These are phyloP conservation scores for Exophiala oligosperma DNA, from an alignment of 2,329 filamentous ascomycete species.

Conservation along the genomic window DNA sequence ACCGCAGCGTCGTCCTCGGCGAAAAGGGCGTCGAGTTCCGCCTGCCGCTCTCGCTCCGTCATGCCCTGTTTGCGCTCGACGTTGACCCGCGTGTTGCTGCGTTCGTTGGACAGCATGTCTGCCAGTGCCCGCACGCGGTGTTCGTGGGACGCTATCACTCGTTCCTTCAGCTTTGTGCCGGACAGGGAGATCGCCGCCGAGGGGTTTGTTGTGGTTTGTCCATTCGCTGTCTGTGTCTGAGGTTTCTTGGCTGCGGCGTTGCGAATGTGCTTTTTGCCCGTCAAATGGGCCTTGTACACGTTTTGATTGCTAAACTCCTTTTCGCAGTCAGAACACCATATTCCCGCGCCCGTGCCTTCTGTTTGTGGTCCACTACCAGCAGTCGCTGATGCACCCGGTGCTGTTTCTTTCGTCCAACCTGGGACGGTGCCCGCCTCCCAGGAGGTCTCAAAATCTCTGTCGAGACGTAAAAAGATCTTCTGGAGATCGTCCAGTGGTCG, in stretches of 20 bases:
- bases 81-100: conserved; percentile 86
- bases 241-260: conserved; percentile 67
- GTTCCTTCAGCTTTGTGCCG: conserved; percentile 69
- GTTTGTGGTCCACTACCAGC: conserved; percentile 43
- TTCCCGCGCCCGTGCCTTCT: conserved; percentile 63
- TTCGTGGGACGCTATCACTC: conserved; percentile 86
- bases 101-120: conserved; percentile 79
- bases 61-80: conserved; percentile 96
- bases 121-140: conserved; percentile 78
- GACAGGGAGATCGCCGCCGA: conserved; percentile 10
- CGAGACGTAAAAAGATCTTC: conserved; percentile 72
- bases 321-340: conserved; percentile 89
- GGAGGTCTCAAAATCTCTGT: conserved; percentile 77
- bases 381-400: conserved; percentile 33
- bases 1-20: conserved; percentile 54
- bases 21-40: conserved; percentile 87
- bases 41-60: conserved; percentile 92
- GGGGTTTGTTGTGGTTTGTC: conserved; percentile 26
- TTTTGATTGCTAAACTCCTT: conserved; percentile 96
- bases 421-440: conserved; percentile 80
- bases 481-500: conserved; percentile 84
- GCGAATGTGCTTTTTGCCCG: conserved; percentile 88
- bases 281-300: conserved; percentile 86
- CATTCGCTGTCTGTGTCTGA: conserved; percentile 10
- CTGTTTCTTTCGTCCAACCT: conserved; percentile 69